Conservation (phyloP, 148 eudicot species). For the Camellia granthamiana region DNA sequence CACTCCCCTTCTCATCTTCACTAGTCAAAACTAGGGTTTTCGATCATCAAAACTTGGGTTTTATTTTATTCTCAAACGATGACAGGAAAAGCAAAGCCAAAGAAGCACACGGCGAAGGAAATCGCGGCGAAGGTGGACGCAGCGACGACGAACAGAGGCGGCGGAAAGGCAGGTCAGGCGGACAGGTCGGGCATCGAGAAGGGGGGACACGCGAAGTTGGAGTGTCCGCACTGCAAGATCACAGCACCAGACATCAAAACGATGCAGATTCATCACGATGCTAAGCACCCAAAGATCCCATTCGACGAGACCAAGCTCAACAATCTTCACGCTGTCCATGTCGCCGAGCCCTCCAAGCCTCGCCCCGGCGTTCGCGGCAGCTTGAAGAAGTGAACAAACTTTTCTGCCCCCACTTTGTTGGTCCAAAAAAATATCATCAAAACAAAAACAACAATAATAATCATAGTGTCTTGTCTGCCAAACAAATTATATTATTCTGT, state of each 20-base stretch:
- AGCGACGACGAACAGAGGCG: constrained; percentile 76
- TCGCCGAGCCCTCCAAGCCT: constrained; percentile 35
- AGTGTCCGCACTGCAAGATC: constrained; percentile 84
- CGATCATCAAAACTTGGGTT: too few species aligned
- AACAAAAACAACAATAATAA: too few species aligned
- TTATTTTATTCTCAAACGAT: constrained; percentile 24
- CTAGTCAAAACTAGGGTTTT: too few species aligned
- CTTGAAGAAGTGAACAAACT: constrained; percentile 50
- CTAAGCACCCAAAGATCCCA: constrained; percentile 80
- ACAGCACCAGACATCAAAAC: constrained; percentile 86
- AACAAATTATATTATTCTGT: not conserved
- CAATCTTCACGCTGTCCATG: constrained; percentile 57
- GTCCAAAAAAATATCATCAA: too few species aligned
- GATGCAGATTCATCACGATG: constrained; percentile 96
- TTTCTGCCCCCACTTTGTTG: not conserved
- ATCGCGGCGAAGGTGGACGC: constrained; percentile 81
- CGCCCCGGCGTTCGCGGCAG: constrained; percentile 85
- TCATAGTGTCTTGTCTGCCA: not conserved
- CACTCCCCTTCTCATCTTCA: not conserved
- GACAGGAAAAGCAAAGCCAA: constrained; percentile 99
- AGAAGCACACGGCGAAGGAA: constrained; percentile 99
- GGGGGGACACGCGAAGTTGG: constrained; percentile 88
- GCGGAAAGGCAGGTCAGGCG: constrained; percentile 83
- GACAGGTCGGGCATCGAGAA: constrained; percentile 70
- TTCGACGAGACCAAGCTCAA: constrained; percentile 65